These are phyloP conservation scores for Psilocybe mexicana DNA, from an alignment of 1,284 basidiomycete genomes.

Conservation along the genomic window DNA sequence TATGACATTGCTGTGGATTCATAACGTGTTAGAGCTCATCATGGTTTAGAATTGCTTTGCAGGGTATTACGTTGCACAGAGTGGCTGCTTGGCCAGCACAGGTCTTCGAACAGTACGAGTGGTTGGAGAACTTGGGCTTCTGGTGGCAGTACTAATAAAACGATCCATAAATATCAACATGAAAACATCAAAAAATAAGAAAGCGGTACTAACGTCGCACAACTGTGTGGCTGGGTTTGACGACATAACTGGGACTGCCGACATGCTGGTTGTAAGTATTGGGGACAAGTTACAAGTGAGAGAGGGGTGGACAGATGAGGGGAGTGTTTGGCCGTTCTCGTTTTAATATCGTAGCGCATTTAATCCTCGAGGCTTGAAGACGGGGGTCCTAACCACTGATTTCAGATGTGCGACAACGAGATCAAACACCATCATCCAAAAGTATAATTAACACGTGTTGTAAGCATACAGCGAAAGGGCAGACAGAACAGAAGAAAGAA, in stretches of 20 bases:
- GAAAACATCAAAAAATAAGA: not conserved
- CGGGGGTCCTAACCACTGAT: slow-evolving; percentile 13
- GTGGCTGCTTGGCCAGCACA: slow-evolving; percentile 53
- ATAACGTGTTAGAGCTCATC: not conserved
- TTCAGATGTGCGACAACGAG: slow-evolving; percentile 1
- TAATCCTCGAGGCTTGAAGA: slow-evolving; percentile 16
- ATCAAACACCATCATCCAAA: slow-evolving; percentile 14
- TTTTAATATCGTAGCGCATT: slow-evolving; percentile 15
- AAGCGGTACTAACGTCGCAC: slow-evolving; percentile 33
- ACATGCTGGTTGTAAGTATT: slow-evolving; percentile 16
- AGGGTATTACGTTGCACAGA: slow-evolving; percentile 40
- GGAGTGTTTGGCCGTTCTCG: slow-evolving; percentile 5
- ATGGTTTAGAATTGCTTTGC: not conserved
- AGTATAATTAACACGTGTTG: slow-evolving; percentile 23
- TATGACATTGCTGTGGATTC: slow-evolving; percentile 42
- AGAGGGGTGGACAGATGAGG: slow-evolving; percentile 14
- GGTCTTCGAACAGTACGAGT: slow-evolving; percentile 61
- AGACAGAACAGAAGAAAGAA: slow-evolving; percentile 19
- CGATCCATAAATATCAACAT: not conserved
- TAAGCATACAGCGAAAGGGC: slow-evolving; percentile 16
- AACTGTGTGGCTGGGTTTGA: slow-evolving; percentile 25
- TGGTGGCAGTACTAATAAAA: slow-evolving; percentile 53
- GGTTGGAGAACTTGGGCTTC: slow-evolving; percentile 52
- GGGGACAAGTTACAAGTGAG: not conserved
- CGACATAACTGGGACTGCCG: slow-evolving; percentile 20